Evolutionary conservation across 306 rosid species (phyloP), one percentile per base, ranked within the genome.

Genomic region (Erythrophleum fordii): DNA sequence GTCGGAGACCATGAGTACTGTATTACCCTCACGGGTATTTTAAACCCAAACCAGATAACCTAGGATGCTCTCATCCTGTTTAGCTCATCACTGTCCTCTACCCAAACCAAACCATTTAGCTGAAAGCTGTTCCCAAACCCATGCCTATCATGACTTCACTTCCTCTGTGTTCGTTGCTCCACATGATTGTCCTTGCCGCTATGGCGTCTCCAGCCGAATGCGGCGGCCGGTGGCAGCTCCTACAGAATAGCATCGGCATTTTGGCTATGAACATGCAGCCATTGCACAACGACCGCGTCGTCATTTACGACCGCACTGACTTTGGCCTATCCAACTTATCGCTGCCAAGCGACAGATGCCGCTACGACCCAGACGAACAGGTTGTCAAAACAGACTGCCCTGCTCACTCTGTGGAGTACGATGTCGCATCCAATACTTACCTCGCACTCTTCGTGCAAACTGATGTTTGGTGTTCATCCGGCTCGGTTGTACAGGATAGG

Each of bases 221-320:
- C 75, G 73, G 84, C 0, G 75, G 64, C 11, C 51, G 31, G 14
- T 89, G 95, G 97, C 66, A 84, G 48, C 74, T 88, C 2, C 55
- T 92, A 13, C 85, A 86, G 3, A 14, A 62, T 2, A 89, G 31
- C 88, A 77, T 91, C 0, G 97, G 97, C 80, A 76, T 93, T 0
- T 65, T 89, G 0, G 92, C 94, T 84, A 93, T 91, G 97, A 96
- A 91, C 91, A 86, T 93, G 97, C 97, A 93, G 69, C 78, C 91
- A 5, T 83, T 89, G 31, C 72, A 77, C 80, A 88, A 85, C 81
- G 94, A 93, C 77, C 89, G 87, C 1, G 87, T 92, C 69, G 26
- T 88, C 17, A 80, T 90, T 14, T 90, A 48, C 66, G 97, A 92
- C 79, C 89, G 94, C 37, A 89, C 95, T 1, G 91, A 86, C 85